A percentile compares a stretch with the other conserved stretches of the same genome.
phyloP scores from a whole-genome alignment of 768 basidiomycete genomes.

The Chalciporus sphaerocephalus region DNA sequence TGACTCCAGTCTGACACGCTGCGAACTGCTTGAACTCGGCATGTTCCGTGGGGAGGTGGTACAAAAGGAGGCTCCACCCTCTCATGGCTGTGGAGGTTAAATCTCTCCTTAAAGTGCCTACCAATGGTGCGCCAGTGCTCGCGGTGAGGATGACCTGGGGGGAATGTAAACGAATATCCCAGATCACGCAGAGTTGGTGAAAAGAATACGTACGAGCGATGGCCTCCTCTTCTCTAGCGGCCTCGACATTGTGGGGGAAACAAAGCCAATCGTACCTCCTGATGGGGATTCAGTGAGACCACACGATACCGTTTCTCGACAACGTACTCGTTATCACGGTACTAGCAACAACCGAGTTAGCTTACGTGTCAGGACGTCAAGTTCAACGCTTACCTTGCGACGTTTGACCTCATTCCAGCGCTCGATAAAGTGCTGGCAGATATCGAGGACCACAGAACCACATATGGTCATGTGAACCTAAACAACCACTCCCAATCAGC shows the following conservation, averaged over 20 bases:
- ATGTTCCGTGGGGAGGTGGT: slow-evolving; percentile 45
- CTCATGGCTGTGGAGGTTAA: slow-evolving; percentile 46
- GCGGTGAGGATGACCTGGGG: slow-evolving; percentile 60
- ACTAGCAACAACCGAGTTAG: slow-evolving; percentile 20
- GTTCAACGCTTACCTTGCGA: slow-evolving; percentile 50
- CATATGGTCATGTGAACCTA: slow-evolving; percentile 81
- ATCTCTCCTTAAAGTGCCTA: slow-evolving; percentile 57
- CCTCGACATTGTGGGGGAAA: slow-evolving; percentile 65
- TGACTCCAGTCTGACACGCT: slow-evolving; percentile 93
- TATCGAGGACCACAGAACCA: slow-evolving; percentile 82
- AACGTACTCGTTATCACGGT: slow-evolving; percentile 45
- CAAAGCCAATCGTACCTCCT: slow-evolving; percentile 67
- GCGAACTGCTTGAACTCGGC: slow-evolving; percentile 76
- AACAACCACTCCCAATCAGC: background rate
- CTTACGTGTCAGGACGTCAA: background rate
- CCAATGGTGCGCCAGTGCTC: slow-evolving; percentile 58
- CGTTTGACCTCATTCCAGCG: slow-evolving; percentile 89
- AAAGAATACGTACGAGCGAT: slow-evolving; percentile 45
- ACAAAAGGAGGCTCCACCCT: slow-evolving; percentile 40
- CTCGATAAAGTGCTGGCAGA: slow-evolving; percentile 90
- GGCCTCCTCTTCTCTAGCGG: slow-evolving; percentile 57
- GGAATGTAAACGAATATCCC: background rate
- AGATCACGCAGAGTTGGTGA: background rate
- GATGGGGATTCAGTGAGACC: slow-evolving; percentile 7
- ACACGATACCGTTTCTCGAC: background rate